Percentiles rank a stretch among this genome's conserved stretches.
These are phyloP conservation scores for Xylariaceae sp. DNA, from an alignment of 2,329 filamentous ascomycete genomes.

Conservation along the genomic window DNA sequence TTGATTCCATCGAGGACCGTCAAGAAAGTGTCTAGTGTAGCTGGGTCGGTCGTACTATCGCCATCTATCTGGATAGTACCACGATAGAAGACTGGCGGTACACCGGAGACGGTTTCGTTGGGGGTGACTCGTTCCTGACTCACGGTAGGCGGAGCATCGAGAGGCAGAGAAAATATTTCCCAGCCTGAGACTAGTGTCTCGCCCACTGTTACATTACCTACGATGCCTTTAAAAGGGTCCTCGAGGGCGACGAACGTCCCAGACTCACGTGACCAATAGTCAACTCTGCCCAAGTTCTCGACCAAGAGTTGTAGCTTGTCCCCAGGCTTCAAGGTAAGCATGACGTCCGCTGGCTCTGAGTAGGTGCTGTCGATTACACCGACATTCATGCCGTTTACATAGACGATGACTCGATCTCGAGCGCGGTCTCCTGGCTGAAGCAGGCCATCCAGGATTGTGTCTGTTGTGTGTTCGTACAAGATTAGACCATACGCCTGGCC, in stretches of 20 bases:
- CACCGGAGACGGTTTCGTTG: conserved; percentile 4
- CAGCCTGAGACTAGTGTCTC: conserved; percentile 29
- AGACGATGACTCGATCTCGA: conserved; percentile 43
- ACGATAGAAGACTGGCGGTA: conserved; percentile 25
- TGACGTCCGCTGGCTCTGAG: conserved; percentile 32
- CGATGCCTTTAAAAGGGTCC: conserved; percentile 44
- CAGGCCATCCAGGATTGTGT: conserved; percentile 21
- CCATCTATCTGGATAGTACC: conserved; percentile 26
- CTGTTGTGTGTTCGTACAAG: conserved; percentile 36
- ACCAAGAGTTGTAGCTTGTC: conserved; percentile 40
- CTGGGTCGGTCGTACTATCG: conserved; percentile 23
- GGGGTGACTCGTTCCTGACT: background rate
- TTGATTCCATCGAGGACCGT: conserved; percentile 36
- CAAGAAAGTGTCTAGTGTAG: conserved; percentile 31
- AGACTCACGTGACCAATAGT: conserved; percentile 35
- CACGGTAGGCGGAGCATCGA: conserved; percentile 16
- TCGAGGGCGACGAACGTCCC: conserved; percentile 28
- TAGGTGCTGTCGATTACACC: conserved; percentile 46
- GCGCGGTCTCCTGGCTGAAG: conserved; percentile 39
- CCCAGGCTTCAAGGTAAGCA: conserved; percentile 31
- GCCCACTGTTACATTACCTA: conserved; percentile 38
- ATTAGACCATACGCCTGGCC: conserved; percentile 40
- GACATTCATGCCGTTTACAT: conserved; percentile 36
- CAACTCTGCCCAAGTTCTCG: conserved; percentile 48
- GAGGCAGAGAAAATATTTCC: conserved; percentile 34